Percentiles rank a stretch among this genome's conserved stretches.
phyloP scores from a whole-genome alignment of 345 rosid species.

The Schrenkiella parvula region DNA sequence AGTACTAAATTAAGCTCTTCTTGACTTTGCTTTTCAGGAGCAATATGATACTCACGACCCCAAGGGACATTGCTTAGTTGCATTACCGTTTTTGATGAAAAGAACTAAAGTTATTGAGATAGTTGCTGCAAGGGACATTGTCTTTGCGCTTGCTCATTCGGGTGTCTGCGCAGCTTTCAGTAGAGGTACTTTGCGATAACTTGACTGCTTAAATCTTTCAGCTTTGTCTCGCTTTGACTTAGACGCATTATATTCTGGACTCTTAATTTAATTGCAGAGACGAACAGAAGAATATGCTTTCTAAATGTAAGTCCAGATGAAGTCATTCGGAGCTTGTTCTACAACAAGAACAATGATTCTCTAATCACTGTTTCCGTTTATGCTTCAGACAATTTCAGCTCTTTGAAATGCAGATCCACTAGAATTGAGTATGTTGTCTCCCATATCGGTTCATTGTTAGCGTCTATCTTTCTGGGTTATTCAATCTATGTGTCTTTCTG shows the following conservation, averaged over 20 bases:
- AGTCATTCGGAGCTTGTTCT: slow-evolving; percentile 82
- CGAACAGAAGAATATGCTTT: slow-evolving; percentile 79
- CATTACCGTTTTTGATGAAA: slow-evolving; percentile 85
- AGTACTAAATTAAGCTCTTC: neutral
- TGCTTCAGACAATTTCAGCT: slow-evolving; percentile 89
- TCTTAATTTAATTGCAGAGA: slow-evolving; percentile 45
- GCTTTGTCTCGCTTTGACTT: neutral
- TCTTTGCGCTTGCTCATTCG: slow-evolving; percentile 92
- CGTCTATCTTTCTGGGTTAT: neutral
- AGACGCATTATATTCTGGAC: neutral
- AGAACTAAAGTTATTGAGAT: slow-evolving; percentile 88
- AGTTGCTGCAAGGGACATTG: slow-evolving; percentile 87
- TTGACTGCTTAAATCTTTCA: neutral
- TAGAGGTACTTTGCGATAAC: slow-evolving; percentile 46
- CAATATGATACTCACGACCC: slow-evolving; percentile 97
- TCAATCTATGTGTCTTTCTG: neutral
- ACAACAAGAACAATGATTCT: slow-evolving; percentile 92
- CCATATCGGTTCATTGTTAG: neutral
- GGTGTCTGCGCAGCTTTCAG: slow-evolving; percentile 97
- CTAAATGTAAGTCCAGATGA: slow-evolving; percentile 87
- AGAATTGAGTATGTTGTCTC: slow-evolving; percentile 65
- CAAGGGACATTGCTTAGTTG: slow-evolving; percentile 70
- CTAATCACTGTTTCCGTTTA: slow-evolving; percentile 94
- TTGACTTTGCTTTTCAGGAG: slow-evolving; percentile 41
- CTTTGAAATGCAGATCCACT: slow-evolving; percentile 94